Evolutionary conservation across 805 yeast genomes (phyloP).

Genomic region (Candida pseudofarinosa): DNA sequence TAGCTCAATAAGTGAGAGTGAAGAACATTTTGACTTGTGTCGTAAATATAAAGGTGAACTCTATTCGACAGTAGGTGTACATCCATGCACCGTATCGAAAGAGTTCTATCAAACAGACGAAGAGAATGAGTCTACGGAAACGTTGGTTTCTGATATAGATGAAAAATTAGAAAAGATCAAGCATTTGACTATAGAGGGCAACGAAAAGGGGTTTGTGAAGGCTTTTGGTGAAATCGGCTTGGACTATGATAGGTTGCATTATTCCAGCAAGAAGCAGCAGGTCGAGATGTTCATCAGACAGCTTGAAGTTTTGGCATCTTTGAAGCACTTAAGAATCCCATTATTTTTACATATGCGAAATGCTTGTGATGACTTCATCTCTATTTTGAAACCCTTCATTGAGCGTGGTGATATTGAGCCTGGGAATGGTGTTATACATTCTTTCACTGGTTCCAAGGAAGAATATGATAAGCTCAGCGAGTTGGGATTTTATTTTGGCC

Average conservation of each 20-base stretch:
- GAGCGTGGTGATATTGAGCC: slow-evolving; percentile 33
- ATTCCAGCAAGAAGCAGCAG: slow-evolving; percentile 68
- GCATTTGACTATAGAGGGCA: slow-evolving; percentile 46
- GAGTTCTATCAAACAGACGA: slow-evolving; percentile 31
- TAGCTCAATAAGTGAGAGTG: slow-evolving; percentile 65
- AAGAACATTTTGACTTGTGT: slow-evolving; percentile 57
- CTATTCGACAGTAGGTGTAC: slow-evolving; percentile 85
- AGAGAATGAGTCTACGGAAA: slow-evolving; percentile 31
- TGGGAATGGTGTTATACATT: slow-evolving; percentile 84
- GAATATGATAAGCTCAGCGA: slow-evolving; percentile 59
- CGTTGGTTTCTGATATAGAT: slow-evolving; percentile 24
- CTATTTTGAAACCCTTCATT: slow-evolving; percentile 59
- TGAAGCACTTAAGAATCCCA: slow-evolving; percentile 54
- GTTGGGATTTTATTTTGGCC: slow-evolving; percentile 66
- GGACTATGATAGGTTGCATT: slow-evolving; percentile 87
- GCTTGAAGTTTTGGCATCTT: slow-evolving; percentile 52
- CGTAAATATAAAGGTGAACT: slow-evolving; percentile 26
- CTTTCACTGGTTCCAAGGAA: slow-evolving; percentile 78
- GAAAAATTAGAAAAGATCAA: slow-evolving; percentile 48
- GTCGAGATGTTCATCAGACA: slow-evolving; percentile 65
- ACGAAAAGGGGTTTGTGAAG: slow-evolving; percentile 49
- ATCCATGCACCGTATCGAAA: slow-evolving; percentile 77
- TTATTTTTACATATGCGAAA: slow-evolving; percentile 87
- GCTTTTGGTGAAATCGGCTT: slow-evolving; percentile 96
- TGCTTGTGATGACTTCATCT: slow-evolving; percentile 74